Evolutionary conservation across 768 basidiomycete species (phyloP).

Genomic region (Nidularia pulvinata): DNA sequence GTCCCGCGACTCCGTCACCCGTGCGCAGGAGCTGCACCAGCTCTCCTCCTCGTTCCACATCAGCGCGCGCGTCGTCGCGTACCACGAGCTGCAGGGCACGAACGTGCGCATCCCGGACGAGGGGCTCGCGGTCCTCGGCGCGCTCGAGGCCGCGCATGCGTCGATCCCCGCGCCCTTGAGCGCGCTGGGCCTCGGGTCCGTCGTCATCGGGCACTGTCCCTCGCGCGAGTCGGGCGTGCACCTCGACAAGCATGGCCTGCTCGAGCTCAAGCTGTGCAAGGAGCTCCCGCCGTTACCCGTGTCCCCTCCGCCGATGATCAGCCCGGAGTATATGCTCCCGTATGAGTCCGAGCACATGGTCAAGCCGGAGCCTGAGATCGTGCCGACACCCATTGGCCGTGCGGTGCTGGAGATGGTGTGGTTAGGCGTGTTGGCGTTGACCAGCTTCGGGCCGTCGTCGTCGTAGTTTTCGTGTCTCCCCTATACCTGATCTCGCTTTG

Average conservation of each 20-base stretch:
- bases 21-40: constrained; percentile 40
- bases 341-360: constrained; percentile 33
- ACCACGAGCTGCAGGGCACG: constrained; percentile 70
- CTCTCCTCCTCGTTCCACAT: constrained; percentile 69
- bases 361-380: constrained; percentile 38
- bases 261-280: constrained; percentile 63
- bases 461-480: background rate
- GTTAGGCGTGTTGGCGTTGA: constrained; percentile 51
- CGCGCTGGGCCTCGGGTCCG: constrained; percentile 14
- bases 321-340: background rate
- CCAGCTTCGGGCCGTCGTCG: constrained; percentile 37
- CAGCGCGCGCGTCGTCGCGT: constrained; percentile 71
- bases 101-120: constrained; percentile 74
- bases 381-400: constrained; percentile 49
- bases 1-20: constrained; percentile 23
- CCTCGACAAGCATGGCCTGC: constrained; percentile 79
- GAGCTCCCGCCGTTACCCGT: background rate
- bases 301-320: background rate
- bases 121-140: constrained; percentile 67
- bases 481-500: background rate
- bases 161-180: constrained; percentile 36
- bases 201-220: constrained; percentile 60
- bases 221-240: constrained; percentile 70
- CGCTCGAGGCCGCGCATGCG: constrained; percentile 51
- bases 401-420: constrained; percentile 59